Conservation (phyloP, 768 basidiomycete species). For the Suillus cothurnatus region DNA sequence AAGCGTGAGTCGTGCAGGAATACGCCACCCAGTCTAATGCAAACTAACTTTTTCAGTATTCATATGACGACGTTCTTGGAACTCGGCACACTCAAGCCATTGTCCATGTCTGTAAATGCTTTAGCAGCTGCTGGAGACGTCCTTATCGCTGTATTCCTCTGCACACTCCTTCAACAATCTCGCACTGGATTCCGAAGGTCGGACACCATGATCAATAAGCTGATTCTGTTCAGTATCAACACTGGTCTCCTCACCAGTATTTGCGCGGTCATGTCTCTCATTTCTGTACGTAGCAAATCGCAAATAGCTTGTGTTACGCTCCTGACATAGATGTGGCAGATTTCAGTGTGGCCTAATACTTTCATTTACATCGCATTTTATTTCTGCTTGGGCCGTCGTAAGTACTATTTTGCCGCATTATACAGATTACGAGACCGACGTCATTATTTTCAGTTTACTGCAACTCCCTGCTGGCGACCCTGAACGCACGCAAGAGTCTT, state of each 20-base stretch:
- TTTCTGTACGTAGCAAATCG: constrained; percentile 39
- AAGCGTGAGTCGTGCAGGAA: constrained; percentile 33
- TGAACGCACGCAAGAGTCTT: constrained; percentile 56
- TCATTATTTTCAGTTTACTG: constrained; percentile 48
- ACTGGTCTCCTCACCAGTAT: constrained; percentile 41
- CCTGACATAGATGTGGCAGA: constrained; percentile 34
- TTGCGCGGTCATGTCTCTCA: constrained; percentile 56
- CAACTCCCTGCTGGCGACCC: constrained; percentile 61
- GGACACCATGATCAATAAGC: constrained; percentile 52
- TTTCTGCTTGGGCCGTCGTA: constrained; percentile 60
- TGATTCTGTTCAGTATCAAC: constrained; percentile 59
- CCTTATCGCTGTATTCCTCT: constrained; percentile 51
- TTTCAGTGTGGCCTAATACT: constrained; percentile 45
- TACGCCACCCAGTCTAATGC: neutral
- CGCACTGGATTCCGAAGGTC: constrained; percentile 58
- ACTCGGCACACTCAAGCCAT: constrained; percentile 47
- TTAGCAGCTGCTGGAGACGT: constrained; percentile 50
- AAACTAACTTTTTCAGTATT: constrained; percentile 35
- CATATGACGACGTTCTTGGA: constrained; percentile 41
- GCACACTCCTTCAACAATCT: constrained; percentile 45
- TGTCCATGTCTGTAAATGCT: constrained; percentile 55
- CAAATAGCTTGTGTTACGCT: neutral
- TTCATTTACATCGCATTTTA: constrained; percentile 64
- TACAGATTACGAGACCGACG: neutral
- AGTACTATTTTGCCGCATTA: constrained; percentile 20